Base-by-base conservation (phyloP, 2,329 filamentous ascomycete genomes). In the Arthroderma sp. region DNA sequence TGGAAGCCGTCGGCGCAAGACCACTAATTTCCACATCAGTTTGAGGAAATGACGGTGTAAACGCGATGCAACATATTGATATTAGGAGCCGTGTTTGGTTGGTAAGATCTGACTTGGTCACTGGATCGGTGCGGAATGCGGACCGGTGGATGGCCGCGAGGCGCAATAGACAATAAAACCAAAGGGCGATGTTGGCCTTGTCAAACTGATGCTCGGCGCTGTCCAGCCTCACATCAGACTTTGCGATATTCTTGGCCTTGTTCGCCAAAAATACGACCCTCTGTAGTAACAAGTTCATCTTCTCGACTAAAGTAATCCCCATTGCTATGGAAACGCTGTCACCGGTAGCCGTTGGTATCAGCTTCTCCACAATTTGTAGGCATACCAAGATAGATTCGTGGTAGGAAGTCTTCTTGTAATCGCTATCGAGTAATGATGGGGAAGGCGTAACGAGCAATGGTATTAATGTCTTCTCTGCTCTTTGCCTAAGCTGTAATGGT, bases 91-190 rank as follows among this genome's bases (percentile, higher is more conserved):
- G 58, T 22, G 59, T 55, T 47, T 66, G 62, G 44, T 62, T 62
- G 30, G 56, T 59, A 22, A 58, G 53, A 47, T 44, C 47, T 51
- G 43, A 37, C 53, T 53, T 50, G 54, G 38, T 47, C 52, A 45
- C 43, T 53, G 44, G 37, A 53, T 45, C 40, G 53, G 36, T 45
- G 33, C 50, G 52, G 49, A 68, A 64, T 3, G 60, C 57, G 10
- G 59, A 53, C 8, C 64, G 63, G 37, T 69, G 65, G 28, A 68
- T 57, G 29, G 63, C 55, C 6, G 65, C 53, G 49, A 68, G 60
- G 34, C 62, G 57, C 4, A 68, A 55, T 31, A 69, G 50, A 33
- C 63, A 55, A n/a, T 59, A 64, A 45, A 66, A 63, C 63, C 65
- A 66, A 44, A 66, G 63, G 6, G 58, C 56, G 33, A 66, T 52